Conservation (phyloP, 352 stramenopile genomes). For the Phytophthora crassamura region DNA sequence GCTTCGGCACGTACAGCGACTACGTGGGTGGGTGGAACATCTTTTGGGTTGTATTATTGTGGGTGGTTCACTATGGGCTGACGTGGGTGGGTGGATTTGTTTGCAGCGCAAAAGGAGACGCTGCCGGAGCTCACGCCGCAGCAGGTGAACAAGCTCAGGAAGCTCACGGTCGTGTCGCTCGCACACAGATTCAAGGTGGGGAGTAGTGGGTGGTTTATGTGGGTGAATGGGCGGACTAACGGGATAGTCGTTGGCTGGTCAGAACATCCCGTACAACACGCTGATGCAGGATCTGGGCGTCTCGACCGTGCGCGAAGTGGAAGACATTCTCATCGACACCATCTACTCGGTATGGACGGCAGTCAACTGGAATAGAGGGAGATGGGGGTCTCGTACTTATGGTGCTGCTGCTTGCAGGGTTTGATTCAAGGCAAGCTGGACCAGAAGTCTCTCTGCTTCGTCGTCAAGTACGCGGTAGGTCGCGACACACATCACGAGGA, state of each 20-base stretch:
- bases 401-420: slow-evolving; percentile 45
- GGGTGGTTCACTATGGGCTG: not conserved
- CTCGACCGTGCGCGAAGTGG: slow-evolving; percentile 83
- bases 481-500: slow-evolving; percentile 87
- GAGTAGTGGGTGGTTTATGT: not conserved
- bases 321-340: slow-evolving; percentile 94
- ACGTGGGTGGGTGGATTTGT: not conserved
- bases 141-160: slow-evolving; percentile 87
- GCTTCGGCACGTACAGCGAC: slow-evolving; percentile 89
- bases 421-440: slow-evolving; percentile 92
- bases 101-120: slow-evolving; percentile 62
- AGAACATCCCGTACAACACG: slow-evolving; percentile 86
- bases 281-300: slow-evolving; percentile 85
- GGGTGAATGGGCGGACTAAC: not conserved
- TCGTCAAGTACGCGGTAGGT: slow-evolving; percentile 90
- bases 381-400: not conserved
- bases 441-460: slow-evolving; percentile 81
- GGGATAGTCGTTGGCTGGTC: slow-evolving; percentile 1
- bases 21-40: slow-evolving; percentile 67
- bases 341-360: slow-evolving; percentile 87
- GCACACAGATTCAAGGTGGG: slow-evolving; percentile 82
- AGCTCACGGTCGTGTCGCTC: slow-evolving; percentile 90
- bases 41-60: not conserved
- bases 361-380: not conserved
- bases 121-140: slow-evolving; percentile 72